Evolutionary conservation across 805 yeast genomes (phyloP).

Genomic region (Blastobotrys terrestris): DNA sequence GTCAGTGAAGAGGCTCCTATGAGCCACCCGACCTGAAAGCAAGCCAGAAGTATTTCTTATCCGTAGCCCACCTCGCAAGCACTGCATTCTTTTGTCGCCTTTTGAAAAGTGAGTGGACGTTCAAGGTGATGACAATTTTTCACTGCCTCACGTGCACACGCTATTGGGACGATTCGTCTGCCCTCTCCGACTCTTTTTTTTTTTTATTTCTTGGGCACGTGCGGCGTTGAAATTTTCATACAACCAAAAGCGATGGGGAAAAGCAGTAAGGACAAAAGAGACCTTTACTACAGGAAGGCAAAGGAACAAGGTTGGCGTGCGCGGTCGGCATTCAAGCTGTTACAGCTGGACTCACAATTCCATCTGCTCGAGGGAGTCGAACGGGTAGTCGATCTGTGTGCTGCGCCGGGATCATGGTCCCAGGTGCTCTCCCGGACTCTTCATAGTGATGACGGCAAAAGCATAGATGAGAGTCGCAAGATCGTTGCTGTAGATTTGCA

Average conservation of each 20-base stretch:
- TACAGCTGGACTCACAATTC: slow-evolving; percentile 88
- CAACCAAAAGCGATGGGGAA: slow-evolving; percentile 64
- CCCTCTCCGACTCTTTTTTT: not conserved
- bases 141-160: too few relatives aligned
- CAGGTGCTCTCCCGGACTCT: slow-evolving; percentile 76
- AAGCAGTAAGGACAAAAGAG: slow-evolving; percentile 90
- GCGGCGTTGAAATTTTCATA: not conserved
- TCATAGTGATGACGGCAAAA: slow-evolving; percentile 42
- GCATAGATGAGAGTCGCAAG: not conserved
- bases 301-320: slow-evolving; percentile 99
- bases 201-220: not conserved
- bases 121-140: too few relatives aligned
- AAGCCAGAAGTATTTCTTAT: not conserved
- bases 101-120: too few relatives aligned
- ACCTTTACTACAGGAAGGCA: slow-evolving; percentile 77
- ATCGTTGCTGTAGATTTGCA: slow-evolving; percentile 94
- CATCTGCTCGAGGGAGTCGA: slow-evolving; percentile 64
- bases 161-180: too few relatives aligned
- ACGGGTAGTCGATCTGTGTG: slow-evolving; percentile 93
- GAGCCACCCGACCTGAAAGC: not conserved
- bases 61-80: not conserved
- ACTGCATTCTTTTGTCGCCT: not conserved
- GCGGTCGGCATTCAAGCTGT: slow-evolving; percentile 87
- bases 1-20: not conserved
- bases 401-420: slow-evolving; percentile 99